Percentiles rank a stretch among this genome's conserved stretches.
phyloP scores from a whole-genome alignment of 129 eudicot species.

The Flaveria robusta region DNA sequence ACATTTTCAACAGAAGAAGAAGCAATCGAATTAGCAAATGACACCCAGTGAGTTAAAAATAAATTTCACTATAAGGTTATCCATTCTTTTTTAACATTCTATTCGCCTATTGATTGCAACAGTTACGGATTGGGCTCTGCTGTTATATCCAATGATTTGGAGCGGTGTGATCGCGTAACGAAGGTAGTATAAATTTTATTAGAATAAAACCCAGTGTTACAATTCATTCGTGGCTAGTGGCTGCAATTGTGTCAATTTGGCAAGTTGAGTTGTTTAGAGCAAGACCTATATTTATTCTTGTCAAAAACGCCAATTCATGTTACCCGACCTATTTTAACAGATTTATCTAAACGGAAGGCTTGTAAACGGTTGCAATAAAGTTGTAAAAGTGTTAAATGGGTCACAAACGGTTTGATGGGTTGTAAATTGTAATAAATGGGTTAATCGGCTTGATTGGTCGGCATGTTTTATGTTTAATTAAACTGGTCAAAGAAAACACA shows the following conservation, averaged over 20 bases:
- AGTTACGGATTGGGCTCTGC: constrained; percentile 94
- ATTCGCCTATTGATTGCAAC: constrained; percentile 18
- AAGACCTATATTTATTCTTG: background rate
- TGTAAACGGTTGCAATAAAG: background rate
- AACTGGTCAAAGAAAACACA: background rate
- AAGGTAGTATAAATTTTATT: constrained; percentile 53
- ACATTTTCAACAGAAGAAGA: constrained; percentile 86
- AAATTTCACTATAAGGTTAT: background rate
- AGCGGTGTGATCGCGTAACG: constrained; percentile 79
- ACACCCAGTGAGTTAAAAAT: constrained; percentile 86
- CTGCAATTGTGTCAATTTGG: background rate
- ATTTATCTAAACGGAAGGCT: background rate
- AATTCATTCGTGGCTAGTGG: constrained; percentile 4
- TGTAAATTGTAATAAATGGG: background rate
- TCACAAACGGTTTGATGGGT: background rate
- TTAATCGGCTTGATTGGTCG: background rate
- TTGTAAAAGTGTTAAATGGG: background rate
- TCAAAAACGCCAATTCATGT: background rate
- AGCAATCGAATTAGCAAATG: constrained; percentile 96
- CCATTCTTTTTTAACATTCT: background rate
- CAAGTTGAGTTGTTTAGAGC: background rate
- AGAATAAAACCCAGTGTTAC: background rate
- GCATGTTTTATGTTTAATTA: background rate
- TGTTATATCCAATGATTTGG: constrained; percentile 85
- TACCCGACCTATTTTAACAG: background rate